Base-by-base conservation (phyloP, 768 basidiomycete species). In the Calocera cornea region DNA sequence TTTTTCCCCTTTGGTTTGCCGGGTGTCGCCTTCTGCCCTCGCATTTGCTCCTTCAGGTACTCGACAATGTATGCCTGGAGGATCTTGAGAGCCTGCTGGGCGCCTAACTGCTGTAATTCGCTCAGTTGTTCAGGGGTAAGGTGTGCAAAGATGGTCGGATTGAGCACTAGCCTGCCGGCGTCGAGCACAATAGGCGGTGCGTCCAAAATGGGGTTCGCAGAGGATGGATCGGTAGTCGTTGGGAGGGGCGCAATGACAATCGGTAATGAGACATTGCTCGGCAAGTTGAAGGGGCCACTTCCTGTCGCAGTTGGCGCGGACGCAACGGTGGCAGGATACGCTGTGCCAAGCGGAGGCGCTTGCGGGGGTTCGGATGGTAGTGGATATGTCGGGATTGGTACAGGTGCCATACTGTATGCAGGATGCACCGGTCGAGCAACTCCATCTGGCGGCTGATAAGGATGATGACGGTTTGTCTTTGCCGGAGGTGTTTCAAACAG, bases 31-130 rank as follows among this genome's bases (percentile, higher is more conserved):
- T 68, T 65, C 72, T 82, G 77, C 67, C 80, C 76, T 76, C 79
- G 76, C 70, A 86, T 83, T 70, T 80, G 81, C 75, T 92, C 89
- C 77, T 94, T 95, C 73, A 93, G 77, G 69, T 87, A 89, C 66
- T 88, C 83, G 47, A 92, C 89, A 75, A 95, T 90, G 72, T 93
- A 89, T 1, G 83, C 86, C 69, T 92, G 92, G 67, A 95, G 78
- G 24, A 92, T 86, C 70, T 85, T 83, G 65, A 95, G 77, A 5
- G 93, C 92, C 70, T 88, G 86, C 74, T 87, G 84, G 0, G 91
- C 89, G 1, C 91, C 91, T 75, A 93, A 84, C 65, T 83, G 82
- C 76, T 93, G 89, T 31, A 95, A 78, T 50, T 88, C 87, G 67
- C 81, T 83, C 49, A 95, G 78, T 75, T 88, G 88, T 69, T 87